phyloP scores from a whole-genome alignment of 306 rosid species.

The Vigna mungo region DNA sequence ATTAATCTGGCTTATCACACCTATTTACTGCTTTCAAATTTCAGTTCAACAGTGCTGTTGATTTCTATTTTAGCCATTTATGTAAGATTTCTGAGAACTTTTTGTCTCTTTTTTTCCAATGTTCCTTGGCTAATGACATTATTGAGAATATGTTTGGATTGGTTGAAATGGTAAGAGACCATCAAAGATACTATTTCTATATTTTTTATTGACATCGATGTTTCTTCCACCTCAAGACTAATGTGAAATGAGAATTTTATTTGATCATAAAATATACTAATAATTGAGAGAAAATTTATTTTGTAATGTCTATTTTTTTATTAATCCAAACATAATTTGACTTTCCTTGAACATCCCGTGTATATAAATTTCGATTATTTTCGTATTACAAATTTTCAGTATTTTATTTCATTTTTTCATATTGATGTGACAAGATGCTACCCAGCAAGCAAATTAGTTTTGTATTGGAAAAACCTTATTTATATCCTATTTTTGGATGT shows the following conservation, averaged over 20 bases:
- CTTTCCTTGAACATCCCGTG: not conserved
- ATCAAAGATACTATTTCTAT: not conserved
- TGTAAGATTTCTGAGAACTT: not conserved
- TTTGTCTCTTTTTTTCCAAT: not conserved
- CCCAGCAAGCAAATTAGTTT: not conserved
- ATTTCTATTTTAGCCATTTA: constrained; percentile 4
- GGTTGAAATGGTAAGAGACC: too few species aligned
- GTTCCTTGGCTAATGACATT: not conserved
- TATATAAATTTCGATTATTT: not conserved
- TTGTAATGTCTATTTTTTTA: not conserved
- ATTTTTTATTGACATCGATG: not conserved
- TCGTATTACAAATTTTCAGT: too few species aligned
- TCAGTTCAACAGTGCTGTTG: not conserved
- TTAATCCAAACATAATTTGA: not conserved
- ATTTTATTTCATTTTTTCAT: too few species aligned
- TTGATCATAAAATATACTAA: not conserved
- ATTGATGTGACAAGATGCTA: not conserved
- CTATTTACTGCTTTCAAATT: constrained; percentile 1
- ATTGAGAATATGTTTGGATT: not conserved
- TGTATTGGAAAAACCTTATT: not conserved
- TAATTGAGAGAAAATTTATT: not conserved
- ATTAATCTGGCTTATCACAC: not conserved
- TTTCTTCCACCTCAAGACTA: not conserved
- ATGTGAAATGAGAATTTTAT: not conserved
- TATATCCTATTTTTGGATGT: not conserved